A percentile compares a stretch with the other conserved stretches of the same genome.
These are phyloP conservation scores for Spiraea crenata DNA, from an alignment of 331 rosid genomes.

Conservation along the genomic window DNA sequence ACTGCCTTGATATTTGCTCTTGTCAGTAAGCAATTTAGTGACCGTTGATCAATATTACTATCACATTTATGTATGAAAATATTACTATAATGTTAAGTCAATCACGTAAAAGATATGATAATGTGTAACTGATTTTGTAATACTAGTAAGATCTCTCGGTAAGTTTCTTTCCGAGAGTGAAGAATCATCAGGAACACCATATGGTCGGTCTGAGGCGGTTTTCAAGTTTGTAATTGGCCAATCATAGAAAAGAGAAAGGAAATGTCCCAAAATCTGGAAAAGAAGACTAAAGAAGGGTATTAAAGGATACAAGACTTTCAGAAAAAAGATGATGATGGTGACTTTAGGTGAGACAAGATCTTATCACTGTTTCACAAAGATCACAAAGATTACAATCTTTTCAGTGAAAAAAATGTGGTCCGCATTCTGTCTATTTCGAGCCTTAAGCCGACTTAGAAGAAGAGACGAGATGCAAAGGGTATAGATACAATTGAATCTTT, in stretches of 20 bases:
- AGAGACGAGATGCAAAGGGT: not conserved
- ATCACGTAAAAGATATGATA: no score
- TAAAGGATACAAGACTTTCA: slow-evolving; percentile 9
- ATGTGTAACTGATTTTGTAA: no score
- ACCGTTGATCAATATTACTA: no score
- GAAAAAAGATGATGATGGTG: not conserved
- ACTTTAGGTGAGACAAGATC: slow-evolving; percentile 3
- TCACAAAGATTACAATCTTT: slow-evolving; percentile 11
- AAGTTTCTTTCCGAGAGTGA: no score
- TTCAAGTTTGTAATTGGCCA: not conserved
- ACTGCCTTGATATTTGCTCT: not conserved
- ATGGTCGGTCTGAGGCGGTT: not conserved
- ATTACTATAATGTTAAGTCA: no score
- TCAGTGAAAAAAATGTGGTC: not conserved
- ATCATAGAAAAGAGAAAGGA: not conserved
- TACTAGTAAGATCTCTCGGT: no score
- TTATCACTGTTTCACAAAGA: slow-evolving; percentile 6
- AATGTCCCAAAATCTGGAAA: not conserved
- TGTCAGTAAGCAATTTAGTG: not conserved
- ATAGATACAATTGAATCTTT: not conserved
- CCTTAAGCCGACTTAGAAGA: slow-evolving; percentile 7
- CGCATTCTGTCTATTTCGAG: not conserved
- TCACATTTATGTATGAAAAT: no score
- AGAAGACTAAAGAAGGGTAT: not conserved
- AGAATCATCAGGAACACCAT: not conserved